Percentiles rank a stretch among this genome's conserved stretches.
Evolutionary conservation across 2,329 filamentous ascomycete genomes (phyloP).

Genomic region (Lachnellula cervina): DNA sequence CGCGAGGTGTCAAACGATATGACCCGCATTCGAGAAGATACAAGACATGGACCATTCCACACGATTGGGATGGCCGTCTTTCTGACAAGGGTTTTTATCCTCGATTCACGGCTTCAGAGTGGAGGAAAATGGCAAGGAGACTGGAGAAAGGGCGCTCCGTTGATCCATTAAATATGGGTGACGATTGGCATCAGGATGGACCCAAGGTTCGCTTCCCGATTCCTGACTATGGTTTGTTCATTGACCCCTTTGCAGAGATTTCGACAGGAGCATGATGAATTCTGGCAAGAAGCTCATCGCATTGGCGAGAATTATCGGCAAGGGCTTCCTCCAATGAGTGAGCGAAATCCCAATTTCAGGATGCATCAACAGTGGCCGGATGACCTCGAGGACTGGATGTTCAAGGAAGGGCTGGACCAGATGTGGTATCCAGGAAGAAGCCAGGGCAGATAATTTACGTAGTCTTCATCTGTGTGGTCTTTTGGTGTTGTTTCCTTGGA

Average conservation of each 20-base stretch:
- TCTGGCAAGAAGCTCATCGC: constrained; percentile 28
- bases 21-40: constrained; percentile 28
- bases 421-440: background rate
- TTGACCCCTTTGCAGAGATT: constrained; percentile 19
- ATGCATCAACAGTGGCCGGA: constrained; percentile 13
- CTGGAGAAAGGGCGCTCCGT: constrained; percentile 4
- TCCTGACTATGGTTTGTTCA: background rate
- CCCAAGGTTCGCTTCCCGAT: constrained; percentile 19
- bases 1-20: constrained; percentile 23
- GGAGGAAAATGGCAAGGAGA: constrained; percentile 10
- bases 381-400: constrained; percentile 14
- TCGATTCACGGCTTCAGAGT: constrained; percentile 23
- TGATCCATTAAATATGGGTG: constrained; percentile 18
- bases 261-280: constrained; percentile 22
- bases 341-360: constrained; percentile 7
- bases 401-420: background rate
- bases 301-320: constrained; percentile 19
- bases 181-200: constrained; percentile 24
- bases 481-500: too few species aligned
- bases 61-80: constrained; percentile 17
- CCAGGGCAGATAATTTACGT: background rate
- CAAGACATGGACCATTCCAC: constrained; percentile 17
- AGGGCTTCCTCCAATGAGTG: background rate
- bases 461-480: background rate
- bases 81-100: constrained; percentile 16